Evolutionary conservation across 805 yeast genomes (phyloP), one percentile per base, ranked within the genome.

Genomic region (Hanseniaspora singularis): DNA sequence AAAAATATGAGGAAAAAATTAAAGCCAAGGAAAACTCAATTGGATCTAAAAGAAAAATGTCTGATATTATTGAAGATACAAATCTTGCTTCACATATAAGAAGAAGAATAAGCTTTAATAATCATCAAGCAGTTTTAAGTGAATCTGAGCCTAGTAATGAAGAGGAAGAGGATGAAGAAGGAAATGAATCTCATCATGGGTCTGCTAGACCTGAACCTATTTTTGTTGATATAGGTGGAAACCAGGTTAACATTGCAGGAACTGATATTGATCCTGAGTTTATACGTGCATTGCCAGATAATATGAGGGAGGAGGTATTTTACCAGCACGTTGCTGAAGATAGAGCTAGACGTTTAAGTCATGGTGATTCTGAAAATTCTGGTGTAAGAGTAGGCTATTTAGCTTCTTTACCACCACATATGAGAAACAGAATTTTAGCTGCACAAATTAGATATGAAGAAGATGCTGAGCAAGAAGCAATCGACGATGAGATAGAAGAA

Each of bases 231-330:
- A 80, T 88, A 53, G 87, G 86, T 31, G 94, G 81, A 20, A 64
- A 79, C 23, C 77, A 78, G 42, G 87, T 88, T 30, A 94, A 88
- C 57, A 82, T 88, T 31, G 74, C 88, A 33, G 94, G 92, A 0
- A 79, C 95, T 2, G 96, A 84, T 46, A 85, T 88, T 50, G 96
- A 88, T 63, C 94, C 95, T 0, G 89, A 83, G 53, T 88, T 86
- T 59, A 68, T 88, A 51, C 81, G 80, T 55, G 96, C 95, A 0
- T 69, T 88, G 31, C 96, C 96, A 0, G 95, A 85, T 37, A 92
- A 84, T 45, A 82, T 88, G 83, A 69, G 96, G 41, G 94, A 86
- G 52, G 96, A 88, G 57, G 96, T 87, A 0, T 78, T 84, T 57
- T 76, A 88, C 0, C 89, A 86, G 52, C 95, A 87, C 56, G 67